Conservation (phyloP, 306 rosid genomes). For the Vigna nakashimae region DNA sequence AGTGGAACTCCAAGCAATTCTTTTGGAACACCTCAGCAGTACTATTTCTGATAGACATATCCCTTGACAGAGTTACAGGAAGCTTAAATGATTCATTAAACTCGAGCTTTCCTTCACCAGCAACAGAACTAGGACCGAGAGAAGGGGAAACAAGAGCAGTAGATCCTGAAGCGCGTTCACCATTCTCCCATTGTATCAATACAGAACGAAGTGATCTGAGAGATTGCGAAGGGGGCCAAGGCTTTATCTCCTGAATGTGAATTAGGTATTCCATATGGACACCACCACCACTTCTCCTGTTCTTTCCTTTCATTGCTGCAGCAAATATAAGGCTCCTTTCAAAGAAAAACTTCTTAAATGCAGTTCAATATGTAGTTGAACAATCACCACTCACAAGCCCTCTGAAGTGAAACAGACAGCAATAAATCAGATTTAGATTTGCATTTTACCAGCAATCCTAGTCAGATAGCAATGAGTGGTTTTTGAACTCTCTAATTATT, state of each 20-base stretch:
- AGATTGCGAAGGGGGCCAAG: constrained; percentile 96
- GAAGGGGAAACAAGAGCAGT: constrained; percentile 77
- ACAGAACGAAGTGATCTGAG: constrained; percentile 77
- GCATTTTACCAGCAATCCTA: constrained; percentile 37
- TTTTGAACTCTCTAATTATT: background rate
- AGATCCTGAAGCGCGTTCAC: constrained; percentile 80
- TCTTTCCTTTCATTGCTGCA: constrained; percentile 77
- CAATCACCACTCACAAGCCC: constrained; percentile 41
- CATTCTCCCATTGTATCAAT: constrained; percentile 93
- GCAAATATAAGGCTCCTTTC: constrained; percentile 23
- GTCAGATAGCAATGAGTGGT: constrained; percentile 19
- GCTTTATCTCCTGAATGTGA: constrained; percentile 86
- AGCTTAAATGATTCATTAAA: constrained; percentile 82
- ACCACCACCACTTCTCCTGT: constrained; percentile 57
- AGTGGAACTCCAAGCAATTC: constrained; percentile 81
- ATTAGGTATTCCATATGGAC: constrained; percentile 68
- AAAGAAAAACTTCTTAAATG: constrained; percentile 44
- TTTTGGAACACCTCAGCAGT: constrained; percentile 69
- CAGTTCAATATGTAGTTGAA: constrained; percentile 28
- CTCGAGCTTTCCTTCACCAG: constrained; percentile 84
- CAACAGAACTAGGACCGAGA: constrained; percentile 65
- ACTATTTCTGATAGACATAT: constrained; percentile 70
- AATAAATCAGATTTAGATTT: constrained; percentile 25
- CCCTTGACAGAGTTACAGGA: constrained; percentile 73
- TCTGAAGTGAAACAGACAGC: constrained; percentile 41